Conservation (phyloP, 2,329 filamentous ascomycete genomes). For the Botrytis sinoallii region DNA sequence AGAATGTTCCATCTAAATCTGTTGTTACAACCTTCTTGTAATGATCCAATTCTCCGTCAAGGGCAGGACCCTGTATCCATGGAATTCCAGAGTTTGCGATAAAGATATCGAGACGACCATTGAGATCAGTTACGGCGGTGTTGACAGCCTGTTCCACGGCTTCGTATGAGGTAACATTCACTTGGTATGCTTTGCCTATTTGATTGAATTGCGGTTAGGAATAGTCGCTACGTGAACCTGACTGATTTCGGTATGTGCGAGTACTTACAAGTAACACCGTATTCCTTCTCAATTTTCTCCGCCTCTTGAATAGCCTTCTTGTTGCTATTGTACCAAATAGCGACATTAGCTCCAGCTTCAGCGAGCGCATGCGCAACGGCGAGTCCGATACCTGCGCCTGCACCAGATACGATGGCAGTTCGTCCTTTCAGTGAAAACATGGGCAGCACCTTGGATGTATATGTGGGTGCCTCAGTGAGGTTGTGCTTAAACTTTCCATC, state of each 20-base stretch:
- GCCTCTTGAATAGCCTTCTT: slow-evolving; percentile 60
- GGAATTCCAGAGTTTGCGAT: slow-evolving; percentile 75
- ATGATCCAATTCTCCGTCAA: slow-evolving; percentile 61
- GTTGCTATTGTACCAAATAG: slow-evolving; percentile 61
- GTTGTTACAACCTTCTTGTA: slow-evolving; percentile 67
- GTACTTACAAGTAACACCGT: slow-evolving; percentile 62
- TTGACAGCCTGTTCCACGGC: slow-evolving; percentile 43
- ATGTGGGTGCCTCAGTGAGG: slow-evolving; percentile 48
- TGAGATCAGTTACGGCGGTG: slow-evolving; percentile 58
- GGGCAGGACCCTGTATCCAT: slow-evolving; percentile 66
- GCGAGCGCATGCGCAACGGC: slow-evolving; percentile 46
- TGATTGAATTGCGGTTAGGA: slow-evolving; percentile 10
- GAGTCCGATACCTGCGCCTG: slow-evolving; percentile 45
- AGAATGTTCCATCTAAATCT: slow-evolving; percentile 75
- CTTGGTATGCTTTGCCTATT: slow-evolving; percentile 58
- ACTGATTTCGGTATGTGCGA: background rate
- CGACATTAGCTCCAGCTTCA: slow-evolving; percentile 46
- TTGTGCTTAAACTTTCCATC: slow-evolving; percentile 54
- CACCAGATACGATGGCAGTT: slow-evolving; percentile 51
- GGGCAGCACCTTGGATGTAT: slow-evolving; percentile 52
- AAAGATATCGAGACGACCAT: slow-evolving; percentile 72
- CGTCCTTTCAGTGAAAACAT: slow-evolving; percentile 59
- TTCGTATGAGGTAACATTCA: slow-evolving; percentile 55
- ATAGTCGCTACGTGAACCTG: background rate
- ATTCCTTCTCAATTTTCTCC: slow-evolving; percentile 60